Percentiles rank a stretch among this genome's conserved stretches.
These are phyloP conservation scores for Saccharomycopsis babjevae DNA, from an alignment of 805 yeast genomes.

Conservation along the genomic window DNA sequence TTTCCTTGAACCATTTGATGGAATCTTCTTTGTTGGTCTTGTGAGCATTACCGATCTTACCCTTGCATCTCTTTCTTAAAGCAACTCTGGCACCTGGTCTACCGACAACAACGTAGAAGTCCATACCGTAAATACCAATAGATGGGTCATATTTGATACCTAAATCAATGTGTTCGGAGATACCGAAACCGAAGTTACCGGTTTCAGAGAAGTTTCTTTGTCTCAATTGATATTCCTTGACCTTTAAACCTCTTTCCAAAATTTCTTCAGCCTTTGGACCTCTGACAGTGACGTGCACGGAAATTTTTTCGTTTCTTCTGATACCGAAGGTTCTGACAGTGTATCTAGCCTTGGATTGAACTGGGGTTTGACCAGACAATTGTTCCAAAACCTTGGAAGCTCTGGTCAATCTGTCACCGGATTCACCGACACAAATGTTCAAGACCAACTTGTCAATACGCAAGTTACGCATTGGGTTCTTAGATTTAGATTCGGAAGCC, in stretches of 20 bases:
- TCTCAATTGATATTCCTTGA: constrained; percentile 96
- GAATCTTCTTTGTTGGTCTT: constrained; percentile 87
- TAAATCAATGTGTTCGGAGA: constrained; percentile 97
- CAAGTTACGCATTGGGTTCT: constrained; percentile 97
- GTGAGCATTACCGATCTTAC: constrained; percentile 87
- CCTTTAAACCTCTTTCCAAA: constrained; percentile 98
- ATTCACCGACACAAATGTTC: constrained; percentile 99
- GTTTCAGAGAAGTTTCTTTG: constrained; percentile 93
- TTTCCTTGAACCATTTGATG: constrained; percentile 98
- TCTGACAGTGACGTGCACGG: constrained; percentile 98
- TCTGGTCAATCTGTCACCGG: constrained; percentile 99
- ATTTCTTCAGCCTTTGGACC: constrained; percentile 99
- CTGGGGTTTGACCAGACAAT: constrained; percentile 99
- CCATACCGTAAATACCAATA: constrained; percentile 99
- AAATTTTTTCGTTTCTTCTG: constrained; percentile 99
- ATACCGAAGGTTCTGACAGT: constrained; percentile 99
- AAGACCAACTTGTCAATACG: constrained; percentile 98
- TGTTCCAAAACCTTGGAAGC: constrained; percentile 99
- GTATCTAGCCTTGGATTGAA: constrained; percentile 99
- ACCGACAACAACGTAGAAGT: constrained; percentile 98
- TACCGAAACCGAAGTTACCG: constrained; percentile 99
- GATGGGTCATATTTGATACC: constrained; percentile 99
- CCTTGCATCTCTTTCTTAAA: constrained; percentile 93
- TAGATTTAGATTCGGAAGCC: constrained; percentile 38
- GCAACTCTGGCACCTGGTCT: constrained; percentile 99